Conservation (phyloP, 441 rosid species). For the Populus hybrid region DNA sequence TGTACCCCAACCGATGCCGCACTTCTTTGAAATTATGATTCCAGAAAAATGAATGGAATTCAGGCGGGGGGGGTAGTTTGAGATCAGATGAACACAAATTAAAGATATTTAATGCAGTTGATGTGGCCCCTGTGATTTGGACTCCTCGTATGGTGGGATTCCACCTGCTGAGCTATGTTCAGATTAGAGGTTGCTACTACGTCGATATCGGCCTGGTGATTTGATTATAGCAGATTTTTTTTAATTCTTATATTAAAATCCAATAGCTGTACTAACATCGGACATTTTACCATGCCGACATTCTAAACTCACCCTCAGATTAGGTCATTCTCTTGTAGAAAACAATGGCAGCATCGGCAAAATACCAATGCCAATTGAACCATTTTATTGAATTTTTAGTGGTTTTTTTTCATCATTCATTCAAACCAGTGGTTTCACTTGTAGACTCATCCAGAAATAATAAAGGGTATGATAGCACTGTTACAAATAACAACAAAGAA, state of each 20-base stretch:
- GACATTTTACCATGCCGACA: neutral
- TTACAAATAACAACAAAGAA: neutral
- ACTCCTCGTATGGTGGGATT: conserved; percentile 33
- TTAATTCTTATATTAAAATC: too few relatives aligned
- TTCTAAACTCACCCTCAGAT: neutral
- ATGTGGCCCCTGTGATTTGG: conserved; percentile 34
- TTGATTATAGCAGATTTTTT: too few relatives aligned
- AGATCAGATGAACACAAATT: conserved; percentile 29
- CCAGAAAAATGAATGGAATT: conserved; percentile 24
- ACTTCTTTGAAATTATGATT: conserved; percentile 16
- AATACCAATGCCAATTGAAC: neutral
- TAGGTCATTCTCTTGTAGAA: conserved; percentile 5
- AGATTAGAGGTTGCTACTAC: too few relatives aligned
- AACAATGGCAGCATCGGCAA: neutral
- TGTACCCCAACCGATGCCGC: conserved; percentile 16
- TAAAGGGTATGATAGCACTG: neutral
- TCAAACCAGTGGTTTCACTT: too few relatives aligned
- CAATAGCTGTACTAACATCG: too few relatives aligned
- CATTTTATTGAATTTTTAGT: neutral
- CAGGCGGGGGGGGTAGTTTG: conserved; percentile 27
- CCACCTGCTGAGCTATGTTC: conserved; percentile 7
- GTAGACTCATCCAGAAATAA: too few relatives aligned
- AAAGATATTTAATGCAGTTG: conserved; percentile 27
- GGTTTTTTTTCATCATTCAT: neutral
- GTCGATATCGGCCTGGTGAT: too few relatives aligned